Base-by-base conservation (phyloP, 2,329 filamentous ascomycete genomes). In the Pleurostoma richardsiae region DNA sequence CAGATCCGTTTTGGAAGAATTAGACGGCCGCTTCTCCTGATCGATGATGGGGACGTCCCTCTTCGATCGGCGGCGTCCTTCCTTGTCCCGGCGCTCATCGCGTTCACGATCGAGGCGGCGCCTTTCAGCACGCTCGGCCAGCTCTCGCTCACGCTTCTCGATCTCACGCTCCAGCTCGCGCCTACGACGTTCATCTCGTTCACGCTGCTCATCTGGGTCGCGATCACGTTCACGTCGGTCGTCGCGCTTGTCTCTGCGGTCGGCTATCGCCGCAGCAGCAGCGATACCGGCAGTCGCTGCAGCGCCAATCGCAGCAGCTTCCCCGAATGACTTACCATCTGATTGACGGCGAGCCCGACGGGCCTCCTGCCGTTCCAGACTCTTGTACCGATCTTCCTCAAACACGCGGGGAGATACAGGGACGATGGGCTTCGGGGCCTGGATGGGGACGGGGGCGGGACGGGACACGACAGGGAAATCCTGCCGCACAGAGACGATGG, bases 361-460 rank as follows among this genome's bases (percentile, higher is more conserved):
- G 8, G 33, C 8, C n/a, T 36, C 33, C 33, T n/a, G 33, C n/a
- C 33, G 33, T 8, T 36, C 33, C 33, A 36, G 33, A 36, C n/a
- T n/a, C 33, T 36, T 36, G 29, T 66, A 52, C 41, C 62, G 67
- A 38, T 69, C 66, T 31, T 76, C 69, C 42, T 82, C 76, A 56
- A 89, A 88, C 1, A 91, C 76, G 19, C 79, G 79, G 51, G 79
- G 78, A 36, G 84, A 83, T 3, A 95, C 82, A 0, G 88, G 88
- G 3, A 79, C 74, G 49, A 88, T 78, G 3, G 91, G 91, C 55
- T 90, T 85, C 3, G 91, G 91, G 56, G 95, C 89, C 61, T 94
- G 86, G n/a, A 96, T 73, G 8, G 84, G 82, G 30, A 90, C 76
- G 0, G 80, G 73, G 5, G 71, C 80, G 4, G 83, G 79, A 39